Evolutionary conservation across 306 rosid species (phyloP).

Genomic region (Calophaca sinica): DNA sequence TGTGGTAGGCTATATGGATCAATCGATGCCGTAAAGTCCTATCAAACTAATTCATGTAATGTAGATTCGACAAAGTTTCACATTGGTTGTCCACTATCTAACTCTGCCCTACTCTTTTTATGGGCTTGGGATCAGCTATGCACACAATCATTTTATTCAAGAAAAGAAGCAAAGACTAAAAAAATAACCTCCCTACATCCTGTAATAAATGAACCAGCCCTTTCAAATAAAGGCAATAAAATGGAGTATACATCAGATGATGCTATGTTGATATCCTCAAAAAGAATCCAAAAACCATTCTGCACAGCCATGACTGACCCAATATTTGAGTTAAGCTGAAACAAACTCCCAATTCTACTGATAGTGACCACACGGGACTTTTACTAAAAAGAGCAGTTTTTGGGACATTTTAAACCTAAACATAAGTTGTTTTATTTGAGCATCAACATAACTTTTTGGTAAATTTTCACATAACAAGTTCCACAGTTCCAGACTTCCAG

Average conservation of each 20-base stretch:
- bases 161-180: conserved; percentile 12
- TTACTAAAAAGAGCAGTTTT: not conserved
- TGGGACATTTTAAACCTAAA: conserved; percentile 7
- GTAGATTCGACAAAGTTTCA: no score
- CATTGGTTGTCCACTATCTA: no score
- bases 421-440: not conserved
- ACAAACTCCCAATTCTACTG: not conserved
- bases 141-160: conserved; percentile 10
- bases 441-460: not conserved
- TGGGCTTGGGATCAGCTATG: not conserved
- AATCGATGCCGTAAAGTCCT: no score
- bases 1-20: no score
- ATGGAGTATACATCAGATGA: conserved; percentile 81
- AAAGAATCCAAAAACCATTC: conserved; percentile 86
- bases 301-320: conserved; percentile 90
- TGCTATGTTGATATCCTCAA: conserved; percentile 85
- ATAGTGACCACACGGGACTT: not conserved
- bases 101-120: no score
- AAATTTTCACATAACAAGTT: not conserved
- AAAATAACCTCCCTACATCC: conserved; percentile 73
- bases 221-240: conserved; percentile 74
- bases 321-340: not conserved
- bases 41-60: no score
- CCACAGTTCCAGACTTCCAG: not conserved
- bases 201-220: conserved; percentile 59